Evolutionary conservation across 1,284 basidiomycete genomes (phyloP).

Genomic region (Wallemia hederae): DNA sequence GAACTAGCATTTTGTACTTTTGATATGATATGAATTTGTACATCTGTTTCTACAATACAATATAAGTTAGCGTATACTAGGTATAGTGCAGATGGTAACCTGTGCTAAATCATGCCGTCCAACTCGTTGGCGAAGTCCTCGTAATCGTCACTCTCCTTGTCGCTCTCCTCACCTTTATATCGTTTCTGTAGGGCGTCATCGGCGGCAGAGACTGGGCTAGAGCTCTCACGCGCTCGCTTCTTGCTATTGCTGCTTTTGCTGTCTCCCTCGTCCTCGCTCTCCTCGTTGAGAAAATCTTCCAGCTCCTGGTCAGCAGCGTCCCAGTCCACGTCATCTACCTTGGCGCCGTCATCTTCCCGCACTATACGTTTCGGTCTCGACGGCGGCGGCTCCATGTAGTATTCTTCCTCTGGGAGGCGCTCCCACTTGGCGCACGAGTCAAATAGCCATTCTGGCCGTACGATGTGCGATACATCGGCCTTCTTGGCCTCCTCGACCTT

Average conservation of each 20-base stretch:
- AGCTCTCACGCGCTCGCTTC: neutral
- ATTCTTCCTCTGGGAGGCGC: slow-evolving; percentile 36
- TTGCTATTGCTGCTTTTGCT: neutral
- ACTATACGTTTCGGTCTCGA: slow-evolving; percentile 10
- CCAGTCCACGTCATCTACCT: slow-evolving; percentile 28
- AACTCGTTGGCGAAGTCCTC: no score
- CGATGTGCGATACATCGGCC: slow-evolving; percentile 40
- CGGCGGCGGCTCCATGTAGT: slow-evolving; percentile 29
- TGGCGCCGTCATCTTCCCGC: slow-evolving; percentile 17
- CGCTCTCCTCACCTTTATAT: no score
- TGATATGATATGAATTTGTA: no score
- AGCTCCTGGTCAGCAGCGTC: slow-evolving; percentile 53
- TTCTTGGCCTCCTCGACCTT: slow-evolving; percentile 57
- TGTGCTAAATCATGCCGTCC: no score
- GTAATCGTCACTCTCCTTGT: no score
- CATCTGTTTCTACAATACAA: no score
- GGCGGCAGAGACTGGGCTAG: no score
- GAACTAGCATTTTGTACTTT: no score
- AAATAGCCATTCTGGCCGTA: slow-evolving; percentile 65
- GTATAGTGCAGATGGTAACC: no score
- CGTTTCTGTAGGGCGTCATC: no score
- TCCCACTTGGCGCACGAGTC: slow-evolving; percentile 57
- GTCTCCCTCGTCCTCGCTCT: slow-evolving; percentile 21
- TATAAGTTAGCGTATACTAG: no score
- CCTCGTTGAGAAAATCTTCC: slow-evolving; percentile 56